phyloP scores from a whole-genome alignment of 73 alveolate species.

The Breviolum minutum region DNA sequence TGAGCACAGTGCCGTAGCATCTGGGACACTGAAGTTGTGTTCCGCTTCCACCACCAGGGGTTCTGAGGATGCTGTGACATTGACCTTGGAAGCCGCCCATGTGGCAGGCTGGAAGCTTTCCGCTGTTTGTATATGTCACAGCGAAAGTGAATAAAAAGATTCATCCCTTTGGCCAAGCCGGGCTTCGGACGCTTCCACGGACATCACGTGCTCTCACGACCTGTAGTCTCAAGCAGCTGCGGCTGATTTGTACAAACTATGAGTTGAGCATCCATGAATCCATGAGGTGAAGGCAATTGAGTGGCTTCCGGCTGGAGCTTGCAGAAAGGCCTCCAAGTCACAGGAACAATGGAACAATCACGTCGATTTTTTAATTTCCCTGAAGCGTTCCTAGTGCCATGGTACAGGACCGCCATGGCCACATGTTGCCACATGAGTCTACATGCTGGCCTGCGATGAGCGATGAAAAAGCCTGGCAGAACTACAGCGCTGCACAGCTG shows the following conservation, averaged over 20 bases:
- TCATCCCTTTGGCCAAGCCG: neutral
- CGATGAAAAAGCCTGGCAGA: slow-evolving; percentile 31
- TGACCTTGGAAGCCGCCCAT: neutral
- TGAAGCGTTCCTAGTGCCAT: no score
- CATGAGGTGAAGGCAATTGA: slow-evolving; percentile 11
- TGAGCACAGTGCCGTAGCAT: slow-evolving; percentile 40
- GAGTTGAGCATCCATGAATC: neutral
- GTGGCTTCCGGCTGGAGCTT: slow-evolving; percentile 54
- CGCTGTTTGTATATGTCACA: neutral
- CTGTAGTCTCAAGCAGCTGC: neutral
- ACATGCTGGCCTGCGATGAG: slow-evolving; percentile 50
- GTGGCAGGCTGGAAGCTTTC: neutral
- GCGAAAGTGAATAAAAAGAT: neutral
- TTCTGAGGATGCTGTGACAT: neutral
- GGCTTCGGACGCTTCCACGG: slow-evolving; percentile 15
- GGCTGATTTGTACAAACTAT: neutral
- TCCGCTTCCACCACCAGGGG: slow-evolving; percentile 52
- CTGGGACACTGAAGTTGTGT: slow-evolving; percentile 52
- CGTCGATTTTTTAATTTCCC: no score
- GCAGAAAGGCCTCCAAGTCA: slow-evolving; percentile 39
- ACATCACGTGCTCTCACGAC: slow-evolving; percentile 42
- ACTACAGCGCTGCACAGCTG: neutral
- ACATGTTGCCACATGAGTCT: no score
- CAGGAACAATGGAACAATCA: neutral
- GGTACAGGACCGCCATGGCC: no score